Evolutionary conservation across 345 rosid species (phyloP).

Genomic region (Gossypium longicalyx): DNA sequence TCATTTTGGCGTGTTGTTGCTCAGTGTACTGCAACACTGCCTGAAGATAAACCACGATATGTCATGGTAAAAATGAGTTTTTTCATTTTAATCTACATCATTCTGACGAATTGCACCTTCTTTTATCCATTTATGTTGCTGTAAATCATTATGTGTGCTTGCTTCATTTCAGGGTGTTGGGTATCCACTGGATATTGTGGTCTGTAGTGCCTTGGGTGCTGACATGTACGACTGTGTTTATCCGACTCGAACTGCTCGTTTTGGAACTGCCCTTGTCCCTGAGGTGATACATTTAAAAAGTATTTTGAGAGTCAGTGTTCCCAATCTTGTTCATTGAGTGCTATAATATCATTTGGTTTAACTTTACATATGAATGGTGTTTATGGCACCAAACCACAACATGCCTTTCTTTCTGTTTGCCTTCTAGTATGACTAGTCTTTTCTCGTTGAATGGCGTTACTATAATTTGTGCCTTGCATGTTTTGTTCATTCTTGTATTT

Average conservation of each 20-base stretch:
- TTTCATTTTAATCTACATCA: conserved; percentile 3
- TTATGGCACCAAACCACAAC: neutral
- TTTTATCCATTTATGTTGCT: conserved; percentile 3
- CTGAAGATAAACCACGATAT: conserved; percentile 80
- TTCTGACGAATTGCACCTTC: neutral
- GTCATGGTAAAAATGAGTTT: conserved; percentile 49
- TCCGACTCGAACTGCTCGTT: conserved; percentile 84
- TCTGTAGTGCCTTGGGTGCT: conserved; percentile 84
- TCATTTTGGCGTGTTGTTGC: conserved; percentile 89
- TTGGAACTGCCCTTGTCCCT: conserved; percentile 75
- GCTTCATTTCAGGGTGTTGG: conserved; percentile 64
- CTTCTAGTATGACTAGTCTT: neutral
- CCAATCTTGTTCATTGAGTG: neutral
- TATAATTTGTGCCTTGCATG: neutral
- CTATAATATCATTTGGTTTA: neutral
- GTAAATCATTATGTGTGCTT: neutral
- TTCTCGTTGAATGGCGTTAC: neutral
- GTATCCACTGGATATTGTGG: conserved; percentile 64
- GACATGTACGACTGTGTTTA: conserved; percentile 83
- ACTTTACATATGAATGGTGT: neutral
- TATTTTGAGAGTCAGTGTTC: neutral
- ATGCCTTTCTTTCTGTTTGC: neutral
- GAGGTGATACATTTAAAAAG: conserved; percentile 43
- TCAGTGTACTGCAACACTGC: conserved; percentile 72
- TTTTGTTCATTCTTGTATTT: neutral